Evolutionary conservation across 306 rosid genomes (phyloP).

Genomic region (Pyrus communis): DNA sequence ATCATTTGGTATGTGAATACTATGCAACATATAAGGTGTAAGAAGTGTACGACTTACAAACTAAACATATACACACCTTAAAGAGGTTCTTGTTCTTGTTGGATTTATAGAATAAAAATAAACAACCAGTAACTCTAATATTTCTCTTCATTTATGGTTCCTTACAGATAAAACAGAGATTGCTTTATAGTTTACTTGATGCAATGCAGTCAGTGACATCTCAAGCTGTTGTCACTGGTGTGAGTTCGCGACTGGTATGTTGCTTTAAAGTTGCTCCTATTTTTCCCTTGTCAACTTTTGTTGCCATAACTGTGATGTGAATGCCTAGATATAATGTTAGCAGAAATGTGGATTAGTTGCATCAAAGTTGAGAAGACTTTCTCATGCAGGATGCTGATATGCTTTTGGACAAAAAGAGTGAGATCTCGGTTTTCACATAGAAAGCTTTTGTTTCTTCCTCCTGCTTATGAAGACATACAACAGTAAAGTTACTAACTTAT

Average conservation of each 20-base stretch:
- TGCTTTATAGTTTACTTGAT: conserved; percentile 88
- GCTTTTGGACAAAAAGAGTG: conserved; percentile 89
- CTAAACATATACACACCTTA: neutral
- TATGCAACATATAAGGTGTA: neutral
- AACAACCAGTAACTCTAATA: neutral
- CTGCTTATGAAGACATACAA: conserved; percentile 51
- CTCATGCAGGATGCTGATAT: conserved; percentile 86
- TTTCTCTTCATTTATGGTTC: conserved; percentile 7
- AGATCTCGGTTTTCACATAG: conserved; percentile 95
- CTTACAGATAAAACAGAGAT: conserved; percentile 76
- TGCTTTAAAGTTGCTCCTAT: conserved; percentile 1
- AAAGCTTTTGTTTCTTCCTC: conserved; percentile 78
- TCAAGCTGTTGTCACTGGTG: conserved; percentile 86
- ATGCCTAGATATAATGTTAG: neutral
- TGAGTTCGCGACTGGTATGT: conserved; percentile 79
- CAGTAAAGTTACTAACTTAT: conserved; percentile 33
- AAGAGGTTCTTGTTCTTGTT: neutral
- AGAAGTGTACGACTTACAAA: neutral
- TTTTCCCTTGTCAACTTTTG: neutral
- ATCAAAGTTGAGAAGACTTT: neutral
- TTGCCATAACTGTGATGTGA: no score
- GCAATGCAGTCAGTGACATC: conserved; percentile 89
- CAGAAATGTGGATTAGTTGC: neutral
- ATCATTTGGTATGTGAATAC: neutral
- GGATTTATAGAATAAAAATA: neutral